Percentiles rank a stretch among this genome's conserved stretches.
Conservation (phyloP, 1,284 basidiomycete genomes). For the Malassezia equina region DNA sequence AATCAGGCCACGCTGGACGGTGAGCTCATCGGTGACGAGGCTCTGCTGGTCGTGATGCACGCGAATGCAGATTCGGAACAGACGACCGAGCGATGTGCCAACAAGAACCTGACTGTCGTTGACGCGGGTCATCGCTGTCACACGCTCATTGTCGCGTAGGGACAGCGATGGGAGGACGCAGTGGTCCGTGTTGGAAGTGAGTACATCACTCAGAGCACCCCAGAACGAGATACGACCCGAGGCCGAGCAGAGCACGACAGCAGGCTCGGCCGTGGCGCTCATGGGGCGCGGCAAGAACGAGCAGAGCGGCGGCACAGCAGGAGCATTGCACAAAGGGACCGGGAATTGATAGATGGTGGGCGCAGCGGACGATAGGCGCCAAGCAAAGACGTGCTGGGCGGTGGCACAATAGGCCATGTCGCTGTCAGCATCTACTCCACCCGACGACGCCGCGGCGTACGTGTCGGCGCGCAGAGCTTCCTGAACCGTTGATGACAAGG, state of each 20-base stretch:
- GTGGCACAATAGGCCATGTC: conserved; percentile 14
- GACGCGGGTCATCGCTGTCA: conserved; percentile 8
- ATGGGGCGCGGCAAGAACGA: conserved; percentile 13
- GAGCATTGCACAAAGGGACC: neutral
- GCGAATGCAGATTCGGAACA: conserved; percentile 8
- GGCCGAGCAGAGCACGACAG: conserved; percentile 6
- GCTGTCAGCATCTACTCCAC: conserved; percentile 11
- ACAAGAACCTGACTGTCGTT: conserved; percentile 12
- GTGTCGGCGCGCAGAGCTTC: conserved; percentile 7
- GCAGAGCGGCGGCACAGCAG: neutral
- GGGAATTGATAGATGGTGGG: conserved; percentile 12
- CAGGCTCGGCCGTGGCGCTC: conserved; percentile 14
- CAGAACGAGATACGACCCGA: conserved; percentile 9
- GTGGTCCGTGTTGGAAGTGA: neutral
- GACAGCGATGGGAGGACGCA: neutral
- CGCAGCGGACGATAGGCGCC: conserved; percentile 3
- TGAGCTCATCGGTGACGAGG: conserved; percentile 13
- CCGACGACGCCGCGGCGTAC: conserved; percentile 5
- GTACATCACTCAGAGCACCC: conserved; percentile 13
- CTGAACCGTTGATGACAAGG: neutral
- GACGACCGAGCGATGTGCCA: conserved; percentile 8
- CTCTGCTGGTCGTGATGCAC: conserved; percentile 10
- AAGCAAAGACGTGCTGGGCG: neutral
- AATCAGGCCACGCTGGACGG: conserved; percentile 33
- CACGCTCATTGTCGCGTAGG: conserved; percentile 2